A percentile compares a stretch with the other conserved stretches of the same genome.
phyloP scores from a whole-genome alignment of 2,329 filamentous ascomycete genomes.

The Neobulgaria alba region DNA sequence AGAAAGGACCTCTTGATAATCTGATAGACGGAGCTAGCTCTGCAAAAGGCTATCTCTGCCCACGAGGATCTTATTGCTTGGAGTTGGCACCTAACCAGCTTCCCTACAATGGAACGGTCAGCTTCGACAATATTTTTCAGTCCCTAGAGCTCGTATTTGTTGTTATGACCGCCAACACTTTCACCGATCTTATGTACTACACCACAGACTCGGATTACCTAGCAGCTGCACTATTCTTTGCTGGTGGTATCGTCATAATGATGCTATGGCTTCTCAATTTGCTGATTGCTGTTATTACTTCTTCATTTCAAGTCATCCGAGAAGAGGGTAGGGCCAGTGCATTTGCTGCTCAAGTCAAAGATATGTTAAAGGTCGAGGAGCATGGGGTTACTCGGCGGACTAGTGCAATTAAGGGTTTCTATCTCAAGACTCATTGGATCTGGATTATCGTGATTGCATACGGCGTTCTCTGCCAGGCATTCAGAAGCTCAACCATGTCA shows the following conservation, averaged over 20 bases:
- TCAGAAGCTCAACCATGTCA: slow-evolving; percentile 70
- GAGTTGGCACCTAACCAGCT: slow-evolving; percentile 51
- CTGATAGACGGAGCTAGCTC: slow-evolving; percentile 41
- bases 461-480: slow-evolving; percentile 69
- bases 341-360: slow-evolving; percentile 67
- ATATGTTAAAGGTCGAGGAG: slow-evolving; percentile 23
- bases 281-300: slow-evolving; percentile 92
- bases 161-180: slow-evolving; percentile 97
- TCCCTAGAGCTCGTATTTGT: slow-evolving; percentile 94
- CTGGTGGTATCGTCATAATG: slow-evolving; percentile 73
- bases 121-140: slow-evolving; percentile 89
- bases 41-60: slow-evolving; percentile 84
- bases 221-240: slow-evolving; percentile 70
- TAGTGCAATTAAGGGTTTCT: slow-evolving; percentile 56
- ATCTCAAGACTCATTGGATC: slow-evolving; percentile 62
- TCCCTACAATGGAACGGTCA: slow-evolving; percentile 78
- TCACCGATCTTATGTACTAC: slow-evolving; percentile 88
- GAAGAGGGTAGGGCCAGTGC: slow-evolving; percentile 94
- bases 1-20: slow-evolving; percentile 37
- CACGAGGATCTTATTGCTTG: slow-evolving; percentile 72
- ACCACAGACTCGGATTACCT: slow-evolving; percentile 89
- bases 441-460: slow-evolving; percentile 78
- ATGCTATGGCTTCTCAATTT: slow-evolving; percentile 96
- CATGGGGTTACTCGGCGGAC: slow-evolving; percentile 29
- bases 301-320: slow-evolving; percentile 94